phyloP scores from a whole-genome alignment of 2,329 filamentous ascomycete genomes.

The Alternaria sp. region DNA sequence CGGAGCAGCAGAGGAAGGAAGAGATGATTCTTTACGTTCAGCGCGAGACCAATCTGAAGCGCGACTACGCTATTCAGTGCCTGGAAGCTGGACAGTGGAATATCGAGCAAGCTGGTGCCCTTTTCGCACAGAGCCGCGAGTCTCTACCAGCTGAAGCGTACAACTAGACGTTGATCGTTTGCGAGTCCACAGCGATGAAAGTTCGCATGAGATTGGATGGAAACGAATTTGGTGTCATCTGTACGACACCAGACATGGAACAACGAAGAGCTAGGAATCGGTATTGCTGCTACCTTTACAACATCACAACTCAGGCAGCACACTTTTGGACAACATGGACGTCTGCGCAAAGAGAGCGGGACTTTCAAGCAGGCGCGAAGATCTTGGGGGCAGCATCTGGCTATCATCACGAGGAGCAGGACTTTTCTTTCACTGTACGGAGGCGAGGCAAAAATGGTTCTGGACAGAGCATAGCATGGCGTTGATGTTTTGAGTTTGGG shows the following conservation, averaged over 20 bases:
- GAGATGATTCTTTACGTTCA: slow-evolving; percentile 75
- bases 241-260: background rate
- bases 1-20: slow-evolving; percentile 59
- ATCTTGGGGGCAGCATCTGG: background rate
- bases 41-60: slow-evolving; percentile 79
- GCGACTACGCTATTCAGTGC: slow-evolving; percentile 80
- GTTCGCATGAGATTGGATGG: background rate
- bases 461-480: background rate
- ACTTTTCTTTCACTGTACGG: background rate
- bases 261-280: background rate
- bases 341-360: background rate
- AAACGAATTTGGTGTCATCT: background rate
- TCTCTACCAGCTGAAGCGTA: slow-evolving; percentile 54
- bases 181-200: background rate
- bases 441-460: background rate
- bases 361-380: background rate
- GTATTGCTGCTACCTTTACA: background rate
- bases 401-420: background rate
- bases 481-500: background rate
- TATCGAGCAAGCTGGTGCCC: slow-evolving; percentile 73
- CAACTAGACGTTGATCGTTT: slow-evolving; percentile 22
- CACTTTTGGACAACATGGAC: background rate
- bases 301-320: background rate
- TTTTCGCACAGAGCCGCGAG: slow-evolving; percentile 77
- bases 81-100: slow-evolving; percentile 82